Conservation (phyloP, 805 yeast species). For the Candida suzukii region DNA sequence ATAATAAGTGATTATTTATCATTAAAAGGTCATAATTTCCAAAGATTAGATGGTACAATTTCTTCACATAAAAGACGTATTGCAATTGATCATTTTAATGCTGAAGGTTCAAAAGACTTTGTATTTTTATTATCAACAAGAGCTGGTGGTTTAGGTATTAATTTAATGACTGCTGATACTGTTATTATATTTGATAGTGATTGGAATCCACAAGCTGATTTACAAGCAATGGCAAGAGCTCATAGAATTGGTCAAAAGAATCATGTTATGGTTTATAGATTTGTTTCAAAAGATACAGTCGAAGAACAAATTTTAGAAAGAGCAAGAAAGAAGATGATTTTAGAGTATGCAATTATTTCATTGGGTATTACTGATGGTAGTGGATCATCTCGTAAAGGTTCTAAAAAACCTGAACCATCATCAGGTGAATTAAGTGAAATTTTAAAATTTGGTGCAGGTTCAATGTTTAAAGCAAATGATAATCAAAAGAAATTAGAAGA, state of each 20-base stretch:
- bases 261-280: conserved; percentile 94
- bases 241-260: conserved; percentile 99
- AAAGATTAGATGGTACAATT: conserved; percentile 93
- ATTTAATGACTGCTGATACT: conserved; percentile 98
- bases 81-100: conserved; percentile 94
- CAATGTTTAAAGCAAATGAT: conserved; percentile 90
- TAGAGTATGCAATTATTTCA: conserved; percentile 95
- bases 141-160: conserved; percentile 99
- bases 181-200: conserved; percentile 97
- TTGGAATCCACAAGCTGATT: conserved; percentile 99
- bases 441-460: conserved; percentile 96
- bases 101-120: conserved; percentile 88
- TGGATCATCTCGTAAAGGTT: conserved; percentile 26
- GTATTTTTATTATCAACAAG: conserved; percentile 86
- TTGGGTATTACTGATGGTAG: conserved; percentile 82
- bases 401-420: conserved; percentile 64
- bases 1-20: conserved; percentile 89
- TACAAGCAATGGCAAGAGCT: conserved; percentile 99
- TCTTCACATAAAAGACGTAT: conserved; percentile 91
- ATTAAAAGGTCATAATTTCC: conserved; percentile 82
- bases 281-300: conserved; percentile 96
- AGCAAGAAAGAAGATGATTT: conserved; percentile 95
- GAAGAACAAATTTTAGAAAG: conserved; percentile 96
- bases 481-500: conserved; percentile 95
- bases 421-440: conserved; percentile 85